Conservation (phyloP, 2,329 filamentous ascomycete species). For the Neurospora sp. region DNA sequence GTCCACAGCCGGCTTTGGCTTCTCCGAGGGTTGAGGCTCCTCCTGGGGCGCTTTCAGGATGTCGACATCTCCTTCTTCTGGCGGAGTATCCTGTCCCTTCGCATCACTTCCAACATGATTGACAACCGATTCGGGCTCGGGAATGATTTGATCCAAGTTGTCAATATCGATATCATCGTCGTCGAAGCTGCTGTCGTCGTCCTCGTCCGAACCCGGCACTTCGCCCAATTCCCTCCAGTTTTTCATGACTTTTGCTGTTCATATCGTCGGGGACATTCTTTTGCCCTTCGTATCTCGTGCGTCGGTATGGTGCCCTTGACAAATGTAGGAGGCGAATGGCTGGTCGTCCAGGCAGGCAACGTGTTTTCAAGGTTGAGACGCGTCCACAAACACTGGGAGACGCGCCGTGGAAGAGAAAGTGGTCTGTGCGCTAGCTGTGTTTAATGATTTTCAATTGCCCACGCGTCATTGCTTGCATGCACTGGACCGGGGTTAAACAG, state of each 20-base stretch:
- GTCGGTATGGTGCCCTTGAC: not conserved
- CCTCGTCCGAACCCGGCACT: constrained; percentile 37
- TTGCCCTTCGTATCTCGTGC: not conserved
- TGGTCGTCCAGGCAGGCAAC: not conserved
- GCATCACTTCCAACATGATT: not conserved
- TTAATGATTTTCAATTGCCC: not conserved
- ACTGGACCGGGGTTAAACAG: not conserved
- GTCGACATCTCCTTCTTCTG: constrained; percentile 6
- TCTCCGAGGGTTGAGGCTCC: not conserved
- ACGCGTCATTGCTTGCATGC: not conserved
- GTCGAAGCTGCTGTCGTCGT: constrained; percentile 32
- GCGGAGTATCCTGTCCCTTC: not conserved
- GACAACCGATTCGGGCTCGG: constrained; percentile 3
- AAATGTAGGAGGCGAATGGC: not conserved
- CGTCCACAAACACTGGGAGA: constrained; percentile 1
- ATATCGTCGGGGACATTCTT: constrained; percentile 9
- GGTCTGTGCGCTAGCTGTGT: not conserved
- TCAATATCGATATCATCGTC: constrained; percentile 10
- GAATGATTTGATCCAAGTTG: not conserved
- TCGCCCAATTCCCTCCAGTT: constrained; percentile 41
- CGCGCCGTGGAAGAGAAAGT: not conserved
- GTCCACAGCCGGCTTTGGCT: no score
- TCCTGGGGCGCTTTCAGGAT: constrained; percentile 5
- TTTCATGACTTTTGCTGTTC: constrained; percentile 25
- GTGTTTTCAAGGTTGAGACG: not conserved